These are phyloP conservation scores for Gamsiella multidivaricata DNA, from an alignment of 192 early-diverging fungal genomes.

Conservation along the genomic window DNA sequence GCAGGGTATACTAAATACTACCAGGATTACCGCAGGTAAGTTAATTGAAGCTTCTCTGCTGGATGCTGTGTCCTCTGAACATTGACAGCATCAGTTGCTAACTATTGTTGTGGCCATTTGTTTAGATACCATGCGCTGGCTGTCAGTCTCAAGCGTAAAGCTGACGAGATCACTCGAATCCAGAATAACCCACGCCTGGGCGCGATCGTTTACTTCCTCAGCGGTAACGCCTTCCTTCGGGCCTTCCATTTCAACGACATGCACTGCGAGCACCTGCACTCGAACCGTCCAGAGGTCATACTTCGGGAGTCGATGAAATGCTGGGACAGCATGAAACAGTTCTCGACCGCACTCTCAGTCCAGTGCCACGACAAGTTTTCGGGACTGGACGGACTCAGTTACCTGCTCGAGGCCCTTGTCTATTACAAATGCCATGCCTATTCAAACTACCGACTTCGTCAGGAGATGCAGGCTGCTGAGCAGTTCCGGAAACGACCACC, in stretches of 20 bases:
- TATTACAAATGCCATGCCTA: conserved; percentile 29
- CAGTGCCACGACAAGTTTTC: conserved; percentile 20
- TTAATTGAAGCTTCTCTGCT: neutral
- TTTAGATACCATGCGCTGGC: conserved; percentile 10
- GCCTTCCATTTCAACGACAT: conserved; percentile 21
- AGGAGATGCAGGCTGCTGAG: conserved; percentile 16
- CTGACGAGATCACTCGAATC: conserved; percentile 16
- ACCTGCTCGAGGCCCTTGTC: conserved; percentile 16
- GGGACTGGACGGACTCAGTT: conserved; percentile 18
- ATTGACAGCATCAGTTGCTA: neutral
- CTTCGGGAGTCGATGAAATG: conserved; percentile 19
- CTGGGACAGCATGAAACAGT: conserved; percentile 28
- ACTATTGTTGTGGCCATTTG: neutral
- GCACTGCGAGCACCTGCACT: conserved; percentile 9
- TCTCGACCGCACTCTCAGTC: conserved; percentile 11
- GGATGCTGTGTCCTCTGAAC: neutral
- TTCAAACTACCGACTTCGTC: conserved; percentile 9
- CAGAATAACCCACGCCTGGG: conserved; percentile 17
- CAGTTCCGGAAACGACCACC: neutral
- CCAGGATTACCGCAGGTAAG: conserved; percentile 10
- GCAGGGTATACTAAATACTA: conserved; percentile 11
- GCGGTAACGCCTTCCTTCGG: conserved; percentile 15
- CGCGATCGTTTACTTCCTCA: conserved; percentile 25
- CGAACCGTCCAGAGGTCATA: conserved; percentile 3
- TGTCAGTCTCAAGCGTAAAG: conserved; percentile 20